Evolutionary conservation across 2,329 filamentous ascomycete genomes (phyloP).

Genomic region (Colletotrichum caudatum): DNA sequence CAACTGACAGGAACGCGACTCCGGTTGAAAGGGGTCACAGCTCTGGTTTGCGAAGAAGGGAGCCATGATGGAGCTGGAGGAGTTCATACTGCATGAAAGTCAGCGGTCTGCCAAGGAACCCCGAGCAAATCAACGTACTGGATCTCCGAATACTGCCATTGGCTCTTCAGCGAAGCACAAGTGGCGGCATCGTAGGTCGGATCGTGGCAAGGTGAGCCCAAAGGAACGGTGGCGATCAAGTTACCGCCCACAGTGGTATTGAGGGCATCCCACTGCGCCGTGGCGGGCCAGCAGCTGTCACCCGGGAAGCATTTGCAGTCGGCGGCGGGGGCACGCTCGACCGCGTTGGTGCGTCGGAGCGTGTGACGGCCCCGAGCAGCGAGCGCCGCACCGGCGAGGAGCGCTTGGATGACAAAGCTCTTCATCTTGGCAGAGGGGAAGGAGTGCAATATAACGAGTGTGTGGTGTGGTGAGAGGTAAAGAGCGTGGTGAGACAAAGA

Average conservation of each 20-base stretch:
- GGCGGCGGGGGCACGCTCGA: constrained; percentile 52
- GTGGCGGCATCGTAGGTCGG: constrained; percentile 57
- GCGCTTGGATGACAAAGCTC: constrained; percentile 33
- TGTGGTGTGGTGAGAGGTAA: no score
- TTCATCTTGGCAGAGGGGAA: constrained; percentile 22
- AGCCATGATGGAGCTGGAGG: constrained; percentile 56
- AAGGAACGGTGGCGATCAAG: constrained; percentile 61
- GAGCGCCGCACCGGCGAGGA: constrained; percentile 29
- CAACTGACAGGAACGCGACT: constrained; percentile 55
- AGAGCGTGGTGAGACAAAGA: constrained; percentile 12
- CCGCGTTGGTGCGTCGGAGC: background rate
- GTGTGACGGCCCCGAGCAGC: constrained; percentile 23
- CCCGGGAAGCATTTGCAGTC: constrained; percentile 61
- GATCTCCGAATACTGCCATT: constrained; percentile 59
- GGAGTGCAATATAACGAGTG: background rate
- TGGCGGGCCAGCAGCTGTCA: constrained; percentile 63
- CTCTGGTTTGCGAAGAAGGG: constrained; percentile 55
- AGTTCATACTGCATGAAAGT: constrained; percentile 47
- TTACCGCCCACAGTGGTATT: constrained; percentile 62
- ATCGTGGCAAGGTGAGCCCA: constrained; percentile 60
- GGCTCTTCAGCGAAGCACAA: constrained; percentile 56
- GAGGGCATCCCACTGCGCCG: constrained; percentile 56
- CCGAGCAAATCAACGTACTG: constrained; percentile 53
- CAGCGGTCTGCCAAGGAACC: background rate
- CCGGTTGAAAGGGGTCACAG: constrained; percentile 55